Evolutionary conservation across 495 filamentous ascomycete genomes (phyloP).

Genomic region (Hypoxylon lienhwacheense): DNA sequence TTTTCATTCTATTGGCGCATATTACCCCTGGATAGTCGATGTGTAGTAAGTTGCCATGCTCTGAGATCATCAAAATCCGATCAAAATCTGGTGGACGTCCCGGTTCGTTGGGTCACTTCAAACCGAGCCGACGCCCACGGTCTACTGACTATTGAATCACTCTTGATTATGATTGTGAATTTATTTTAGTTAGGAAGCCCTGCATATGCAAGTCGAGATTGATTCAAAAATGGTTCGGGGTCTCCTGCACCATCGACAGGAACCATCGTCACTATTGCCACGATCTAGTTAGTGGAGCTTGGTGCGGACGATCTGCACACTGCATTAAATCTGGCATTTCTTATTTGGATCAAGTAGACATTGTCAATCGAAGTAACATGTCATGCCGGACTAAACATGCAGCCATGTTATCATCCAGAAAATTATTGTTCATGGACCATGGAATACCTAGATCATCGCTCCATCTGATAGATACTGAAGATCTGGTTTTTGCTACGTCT

Average conservation of each 20-base stretch:
- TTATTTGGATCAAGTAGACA: conserved; percentile 13
- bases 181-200: neutral
- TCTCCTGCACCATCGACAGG: conserved; percentile 8
- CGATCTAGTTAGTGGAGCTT: neutral
- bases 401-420: conserved; percentile 1
- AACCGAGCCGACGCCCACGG: conserved; percentile 4
- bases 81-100: conserved; percentile 1
- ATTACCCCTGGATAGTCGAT: conserved; percentile 2
- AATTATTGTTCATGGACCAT: neutral
- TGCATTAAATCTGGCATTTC: conserved; percentile 14
- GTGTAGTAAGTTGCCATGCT: conserved; percentile 1
- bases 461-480: neutral
- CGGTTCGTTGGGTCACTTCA: conserved; percentile 12
- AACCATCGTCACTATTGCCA: conserved; percentile 1
- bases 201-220: conserved; percentile 24
- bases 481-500: neutral
- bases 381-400: conserved; percentile 1
- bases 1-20: conserved; percentile 10
- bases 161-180: neutral
- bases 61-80: conserved; percentile 14
- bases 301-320: neutral
- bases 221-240: conserved; percentile 19
- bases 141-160: conserved; percentile 18
- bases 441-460: neutral
- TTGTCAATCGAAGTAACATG: conserved; percentile 1